Base-by-base conservation (phyloP, 164 flowering plant genomes). In the Liquidambar formosana region DNA sequence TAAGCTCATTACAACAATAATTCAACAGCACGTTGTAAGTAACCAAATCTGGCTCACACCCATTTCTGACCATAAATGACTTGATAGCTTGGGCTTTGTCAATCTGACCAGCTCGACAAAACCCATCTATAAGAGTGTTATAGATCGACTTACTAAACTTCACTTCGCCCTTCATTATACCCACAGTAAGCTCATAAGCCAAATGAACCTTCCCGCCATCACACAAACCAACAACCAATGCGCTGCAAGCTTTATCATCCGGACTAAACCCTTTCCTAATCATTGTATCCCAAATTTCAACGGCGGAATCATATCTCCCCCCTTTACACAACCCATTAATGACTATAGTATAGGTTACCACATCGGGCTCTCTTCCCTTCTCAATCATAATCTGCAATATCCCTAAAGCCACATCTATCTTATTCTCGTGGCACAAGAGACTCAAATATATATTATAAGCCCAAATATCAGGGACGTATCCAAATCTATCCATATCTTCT, bases 81-180 rank as follows among this genome's bases (percentile, higher is more conserved):
- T 80, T 84, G 58, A 96, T 88, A 1, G 84, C 83, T 63, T 64
- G 82, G 27, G 99, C 98, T 83, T 93, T 93, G 52, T 89, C 89
- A 54, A 86, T 73, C 66, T 83, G 82, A 26, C 89, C 97, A 23
- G 54, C 75, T 51, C 59, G 80, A 84, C 95, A 96, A 73, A 89
- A 96, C 41, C 99, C 99, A 80, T 70, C 65, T 48, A 96, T 93
- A 75, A 96, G 83, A 11, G 91, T 78, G 81, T 96, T 96, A 59
- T 83, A 96, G 51, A 96, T 71, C 53, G 84, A 67, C 28, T 52
- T 65, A 43, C 73, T 76, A 33, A 87, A 80, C 57, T 78, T 61
- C n/a, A 83, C 71, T 57, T 66, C 57, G 56, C 73, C 72, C 78
- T 79, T 96, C 70, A 92, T 70, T 46, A 70, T 70, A 61, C 79